Percentiles rank a stretch among this genome's conserved stretches.
Evolutionary conservation across 1,284 basidiomycete genomes (phyloP).

Genomic region (Sporisorium graminicola): DNA sequence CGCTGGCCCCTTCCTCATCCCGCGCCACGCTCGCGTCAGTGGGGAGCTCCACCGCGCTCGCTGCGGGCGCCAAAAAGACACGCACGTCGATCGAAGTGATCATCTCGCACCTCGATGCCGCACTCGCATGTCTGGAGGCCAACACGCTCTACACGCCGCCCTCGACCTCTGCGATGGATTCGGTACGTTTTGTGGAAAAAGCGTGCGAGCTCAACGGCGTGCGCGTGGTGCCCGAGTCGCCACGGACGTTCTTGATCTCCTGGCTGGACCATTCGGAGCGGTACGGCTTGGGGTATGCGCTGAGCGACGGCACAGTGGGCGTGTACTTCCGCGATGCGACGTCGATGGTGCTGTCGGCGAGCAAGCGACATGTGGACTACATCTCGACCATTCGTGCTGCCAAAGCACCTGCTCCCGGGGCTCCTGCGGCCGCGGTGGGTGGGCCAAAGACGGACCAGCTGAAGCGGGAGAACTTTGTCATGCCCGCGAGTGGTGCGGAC

Average conservation of each 20-base stretch:
- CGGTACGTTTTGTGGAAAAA: constrained; percentile 22
- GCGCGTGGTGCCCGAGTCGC: constrained; percentile 74
- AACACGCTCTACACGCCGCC: constrained; percentile 76
- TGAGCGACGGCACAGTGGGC: constrained; percentile 93
- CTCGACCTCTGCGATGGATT: constrained; percentile 23
- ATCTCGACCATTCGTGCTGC: constrained; percentile 49
- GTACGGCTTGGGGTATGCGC: constrained; percentile 97
- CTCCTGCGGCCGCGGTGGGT: neutral
- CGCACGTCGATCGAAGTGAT: constrained; percentile 59
- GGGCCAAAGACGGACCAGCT: constrained; percentile 46
- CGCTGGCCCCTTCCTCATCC: constrained; percentile 19
- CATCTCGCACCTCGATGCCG: constrained; percentile 77
- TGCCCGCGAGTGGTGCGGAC: constrained; percentile 11
- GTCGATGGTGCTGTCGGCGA: constrained; percentile 83
- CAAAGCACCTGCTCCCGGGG: no score
- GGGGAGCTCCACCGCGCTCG: constrained; percentile 33
- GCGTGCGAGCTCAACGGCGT: constrained; percentile 70
- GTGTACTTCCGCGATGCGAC: constrained; percentile 97
- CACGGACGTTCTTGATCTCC: constrained; percentile 90
- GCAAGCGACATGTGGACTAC: constrained; percentile 76
- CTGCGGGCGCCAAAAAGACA: constrained; percentile 26
- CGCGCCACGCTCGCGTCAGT: constrained; percentile 35
- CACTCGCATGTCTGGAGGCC: constrained; percentile 77
- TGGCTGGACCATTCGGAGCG: constrained; percentile 99
- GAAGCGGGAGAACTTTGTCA: constrained; percentile 55